A percentile compares a stretch with the other conserved stretches of the same genome.
phyloP scores from a whole-genome alignment of 1,139 yeast genomes.

The Suhomyces anneliseae region DNA sequence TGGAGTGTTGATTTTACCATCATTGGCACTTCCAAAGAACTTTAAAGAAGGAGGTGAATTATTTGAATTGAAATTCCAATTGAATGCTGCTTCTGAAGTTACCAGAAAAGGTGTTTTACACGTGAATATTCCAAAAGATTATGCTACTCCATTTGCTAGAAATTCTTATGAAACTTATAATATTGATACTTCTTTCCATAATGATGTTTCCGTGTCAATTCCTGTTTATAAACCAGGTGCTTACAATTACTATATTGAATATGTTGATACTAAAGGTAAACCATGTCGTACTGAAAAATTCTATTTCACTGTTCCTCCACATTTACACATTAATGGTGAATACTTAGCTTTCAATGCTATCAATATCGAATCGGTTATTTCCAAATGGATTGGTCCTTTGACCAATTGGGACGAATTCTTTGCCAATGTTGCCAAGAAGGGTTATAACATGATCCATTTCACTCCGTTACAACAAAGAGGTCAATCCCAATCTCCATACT shows the following conservation, averaged over 20 bases:
- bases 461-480: constrained; percentile 93
- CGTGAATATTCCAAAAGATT: constrained; percentile 67
- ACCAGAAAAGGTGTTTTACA: constrained; percentile 69
- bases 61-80: constrained; percentile 57
- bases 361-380: constrained; percentile 79
- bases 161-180: constrained; percentile 49
- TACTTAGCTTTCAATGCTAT: constrained; percentile 76
- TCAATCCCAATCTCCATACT: constrained; percentile 86
- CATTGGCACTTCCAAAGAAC: constrained; percentile 47
- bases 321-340: constrained; percentile 54
- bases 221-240: constrained; percentile 76
- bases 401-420: constrained; percentile 67
- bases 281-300: constrained; percentile 51
- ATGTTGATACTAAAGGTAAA: constrained; percentile 34
- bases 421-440: constrained; percentile 60
- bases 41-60: constrained; percentile 45
- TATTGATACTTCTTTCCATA: constrained; percentile 51
- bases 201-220: constrained; percentile 62
- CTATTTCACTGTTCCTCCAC: constrained; percentile 83
- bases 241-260: constrained; percentile 64
- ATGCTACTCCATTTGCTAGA: constrained; percentile 52
- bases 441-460: constrained; percentile 94
- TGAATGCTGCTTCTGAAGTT: constrained; percentile 74
- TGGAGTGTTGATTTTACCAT: constrained; percentile 68
- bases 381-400: constrained; percentile 86